Evolutionary conservation across 345 rosid species (phyloP).

Genomic region (Aquilaria yunnanensis): DNA sequence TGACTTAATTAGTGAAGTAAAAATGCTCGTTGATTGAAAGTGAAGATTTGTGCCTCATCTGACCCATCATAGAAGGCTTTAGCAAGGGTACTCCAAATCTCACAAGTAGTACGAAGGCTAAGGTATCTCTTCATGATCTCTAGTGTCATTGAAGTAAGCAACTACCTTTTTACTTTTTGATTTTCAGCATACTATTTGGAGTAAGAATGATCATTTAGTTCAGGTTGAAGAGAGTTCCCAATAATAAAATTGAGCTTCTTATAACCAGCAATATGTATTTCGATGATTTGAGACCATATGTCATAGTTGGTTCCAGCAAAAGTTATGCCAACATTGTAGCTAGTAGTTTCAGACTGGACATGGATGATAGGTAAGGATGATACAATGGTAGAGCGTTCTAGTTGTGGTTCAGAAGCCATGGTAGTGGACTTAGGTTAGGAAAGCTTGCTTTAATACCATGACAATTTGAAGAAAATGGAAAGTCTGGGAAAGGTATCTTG

Average conservation of each 20-base stretch:
- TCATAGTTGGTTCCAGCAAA: background rate
- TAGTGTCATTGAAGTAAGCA: background rate
- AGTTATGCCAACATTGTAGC: background rate
- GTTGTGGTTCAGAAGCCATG: no score
- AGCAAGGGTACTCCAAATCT: background rate
- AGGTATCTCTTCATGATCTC: constrained; percentile 3
- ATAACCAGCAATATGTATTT: background rate
- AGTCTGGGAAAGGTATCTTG: no score
- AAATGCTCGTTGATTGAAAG: background rate
- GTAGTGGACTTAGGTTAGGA: no score
- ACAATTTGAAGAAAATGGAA: no score
- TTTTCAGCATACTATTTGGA: background rate
- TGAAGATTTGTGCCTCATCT: background rate
- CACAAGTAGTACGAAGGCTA: background rate
- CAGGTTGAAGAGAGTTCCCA: background rate
- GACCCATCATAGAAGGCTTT: constrained; percentile 5
- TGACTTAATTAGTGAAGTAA: background rate
- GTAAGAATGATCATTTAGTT: background rate
- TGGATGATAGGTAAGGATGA: background rate
- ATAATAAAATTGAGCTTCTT: background rate
- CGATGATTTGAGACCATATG: background rate
- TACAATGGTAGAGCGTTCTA: no score
- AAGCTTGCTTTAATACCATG: no score
- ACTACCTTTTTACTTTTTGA: background rate
- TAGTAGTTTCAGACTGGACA: background rate